These are phyloP conservation scores for Hypomontagnella submonticulosa DNA, from an alignment of 495 filamentous ascomycete genomes.

Conservation along the genomic window DNA sequence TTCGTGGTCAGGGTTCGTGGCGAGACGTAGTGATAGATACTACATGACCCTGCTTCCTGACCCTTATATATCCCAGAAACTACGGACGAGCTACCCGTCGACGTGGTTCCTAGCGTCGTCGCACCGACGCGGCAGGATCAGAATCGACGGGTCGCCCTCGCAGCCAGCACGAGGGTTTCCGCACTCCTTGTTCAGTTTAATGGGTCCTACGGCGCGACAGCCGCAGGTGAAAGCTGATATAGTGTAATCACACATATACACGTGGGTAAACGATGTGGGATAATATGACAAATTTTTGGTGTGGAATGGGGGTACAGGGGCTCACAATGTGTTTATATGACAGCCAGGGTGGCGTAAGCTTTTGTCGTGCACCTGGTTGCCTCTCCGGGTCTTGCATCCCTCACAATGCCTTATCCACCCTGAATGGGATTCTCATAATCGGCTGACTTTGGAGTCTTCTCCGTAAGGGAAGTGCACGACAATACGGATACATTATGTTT, in stretches of 20 bases:
- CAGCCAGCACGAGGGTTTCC: conserved; percentile 24
- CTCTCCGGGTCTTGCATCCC: conserved; percentile 1
- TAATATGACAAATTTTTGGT: conserved; percentile 5
- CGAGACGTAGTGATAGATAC: too few relatives aligned
- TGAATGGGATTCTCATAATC: not conserved
- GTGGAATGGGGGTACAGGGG: conserved; percentile 1
- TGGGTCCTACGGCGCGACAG: conserved; percentile 29
- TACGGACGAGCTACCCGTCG: conserved; percentile 3
- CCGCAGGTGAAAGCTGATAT: conserved; percentile 38
- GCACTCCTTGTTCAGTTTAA: conserved; percentile 22
- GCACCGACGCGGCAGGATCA: conserved; percentile 38
- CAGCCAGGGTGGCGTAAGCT: not conserved
- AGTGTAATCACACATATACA: conserved; percentile 36
- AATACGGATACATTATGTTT: not conserved
- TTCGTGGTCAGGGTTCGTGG: too few relatives aligned
- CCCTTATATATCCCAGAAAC: too few relatives aligned
- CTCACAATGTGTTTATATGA: conserved; percentile 18
- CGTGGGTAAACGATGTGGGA: not conserved
- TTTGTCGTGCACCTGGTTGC: conserved; percentile 7
- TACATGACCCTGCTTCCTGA: too few relatives aligned
- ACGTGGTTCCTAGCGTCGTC: conserved; percentile 35
- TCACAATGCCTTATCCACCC: conserved; percentile 15
- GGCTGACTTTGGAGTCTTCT: not conserved
- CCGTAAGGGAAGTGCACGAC: not conserved
- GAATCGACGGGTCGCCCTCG: conserved; percentile 21